These are phyloP conservation scores for Angophora floribunda DNA, from an alignment of 345 rosid species.

Conservation along the genomic window DNA sequence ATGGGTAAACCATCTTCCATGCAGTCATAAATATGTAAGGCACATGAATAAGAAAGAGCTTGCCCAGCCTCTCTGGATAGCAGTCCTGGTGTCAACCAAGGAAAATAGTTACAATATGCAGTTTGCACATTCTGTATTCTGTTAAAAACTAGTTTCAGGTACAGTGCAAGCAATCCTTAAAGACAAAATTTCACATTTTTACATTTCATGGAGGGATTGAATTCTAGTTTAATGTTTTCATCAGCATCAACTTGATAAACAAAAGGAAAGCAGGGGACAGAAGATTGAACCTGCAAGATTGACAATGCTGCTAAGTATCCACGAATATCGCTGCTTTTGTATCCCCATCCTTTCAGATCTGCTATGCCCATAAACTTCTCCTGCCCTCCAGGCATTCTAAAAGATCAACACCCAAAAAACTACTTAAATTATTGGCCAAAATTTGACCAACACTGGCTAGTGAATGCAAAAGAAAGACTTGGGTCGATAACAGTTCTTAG, in stretches of 20 bases:
- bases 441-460: neutral
- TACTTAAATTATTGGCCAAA: neutral
- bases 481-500: neutral
- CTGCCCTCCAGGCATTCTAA: slow-evolving; percentile 72
- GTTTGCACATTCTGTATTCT: neutral
- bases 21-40: slow-evolving; percentile 87
- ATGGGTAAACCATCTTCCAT: slow-evolving; percentile 78
- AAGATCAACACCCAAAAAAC: neutral
- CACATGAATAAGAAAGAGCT: slow-evolving; percentile 50
- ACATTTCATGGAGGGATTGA: neutral
- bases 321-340: slow-evolving; percentile 60
- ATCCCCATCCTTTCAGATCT: slow-evolving; percentile 93
- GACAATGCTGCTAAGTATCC: slow-evolving; percentile 66
- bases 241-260: neutral
- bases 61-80: slow-evolving; percentile 86
- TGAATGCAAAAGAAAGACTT: neutral
- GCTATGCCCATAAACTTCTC: slow-evolving; percentile 60
- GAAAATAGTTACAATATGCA: neutral
- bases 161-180: neutral
- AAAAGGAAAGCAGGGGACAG: neutral
- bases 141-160: neutral
- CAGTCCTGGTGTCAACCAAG: slow-evolving; percentile 44
- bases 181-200: neutral
- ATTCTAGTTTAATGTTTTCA: neutral
- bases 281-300: slow-evolving; percentile 59